Base-by-base conservation (phyloP, 208 protist genomes). In the Trypanosoma mega region DNA sequence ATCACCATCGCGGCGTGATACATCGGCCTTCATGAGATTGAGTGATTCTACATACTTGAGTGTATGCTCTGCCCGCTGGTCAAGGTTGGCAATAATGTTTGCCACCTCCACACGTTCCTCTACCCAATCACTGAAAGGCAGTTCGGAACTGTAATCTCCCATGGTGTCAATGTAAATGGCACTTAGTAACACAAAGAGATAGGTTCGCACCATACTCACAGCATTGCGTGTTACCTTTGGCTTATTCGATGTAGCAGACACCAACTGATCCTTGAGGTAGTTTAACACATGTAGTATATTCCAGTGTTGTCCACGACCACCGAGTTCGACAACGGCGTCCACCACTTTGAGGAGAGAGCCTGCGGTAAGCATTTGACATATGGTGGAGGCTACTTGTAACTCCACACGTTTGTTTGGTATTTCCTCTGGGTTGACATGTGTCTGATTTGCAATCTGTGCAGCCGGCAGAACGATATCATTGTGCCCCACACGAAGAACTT, bases 281-380 rank as follows among this genome's bases (percentile, higher is more conserved):
- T 92, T 82, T 11, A 94, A 41, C 29, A 54, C 54, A 68, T 94
- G 82, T 47, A 94, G 73, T 9, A 94, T 78, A 63, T 94, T 94
- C 76, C 82, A 91, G 36, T 74, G 68, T 9, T 33, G 53, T 9
- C 88, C 88, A 3, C 62, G 69, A 12, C 88, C 88, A 55, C 88
- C 76, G 31, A 94, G 71, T 1, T 59, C 18, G 39, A 92, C 83
- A 16, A 72, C 80, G n/a, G 82, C 77, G 36, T 85, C 74, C 4
- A 90, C 82, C 12, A 85, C 85, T 41, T 73, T 72, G 30, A 94
- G 60, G 31, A 94, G 59, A 2, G 76, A 85, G 45, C 88, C 88
- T 7, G 85, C 76, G 16, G 80, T 87, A 27, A 94, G 77, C 82
- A 94, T 94, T 68, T 94, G 88, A 64, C 82, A 88, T 27, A 94